These are phyloP conservation scores for Codiaeum variegatum DNA, from an alignment of 441 rosid species.

Conservation along the genomic window DNA sequence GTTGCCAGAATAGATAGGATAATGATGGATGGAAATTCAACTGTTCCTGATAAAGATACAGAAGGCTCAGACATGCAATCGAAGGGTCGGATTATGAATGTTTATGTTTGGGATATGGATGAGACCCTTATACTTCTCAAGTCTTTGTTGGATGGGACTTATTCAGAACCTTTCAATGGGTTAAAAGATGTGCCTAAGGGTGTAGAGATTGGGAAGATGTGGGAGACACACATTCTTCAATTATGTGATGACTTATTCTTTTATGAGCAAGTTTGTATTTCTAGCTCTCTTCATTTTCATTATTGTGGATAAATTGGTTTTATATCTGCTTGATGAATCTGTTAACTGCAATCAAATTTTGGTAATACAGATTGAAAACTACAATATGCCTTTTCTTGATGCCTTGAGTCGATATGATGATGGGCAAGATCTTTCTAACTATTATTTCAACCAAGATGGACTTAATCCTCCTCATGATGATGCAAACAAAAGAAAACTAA, in stretches of 20 bases:
- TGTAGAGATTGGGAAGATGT: conserved; percentile 64
- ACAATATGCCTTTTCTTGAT: conserved; percentile 72
- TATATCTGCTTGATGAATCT: conserved; percentile 3
- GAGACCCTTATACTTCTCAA: conserved; percentile 90
- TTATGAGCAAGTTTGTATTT: conserved; percentile 60
- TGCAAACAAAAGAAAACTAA: conserved; percentile 60
- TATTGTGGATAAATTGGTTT: conserved; percentile 12
- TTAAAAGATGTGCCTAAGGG: conserved; percentile 67
- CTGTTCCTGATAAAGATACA: conserved; percentile 21
- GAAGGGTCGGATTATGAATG: conserved; percentile 37
- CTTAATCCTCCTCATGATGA: conserved; percentile 54
- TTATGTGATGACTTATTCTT: conserved; percentile 68
- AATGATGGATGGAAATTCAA: conserved; percentile 33
- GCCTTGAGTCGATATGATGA: conserved; percentile 64
- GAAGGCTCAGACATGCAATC: conserved; percentile 21
- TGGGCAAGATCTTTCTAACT: conserved; percentile 61
- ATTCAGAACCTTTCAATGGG: conserved; percentile 53
- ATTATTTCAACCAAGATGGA: conserved; percentile 62
- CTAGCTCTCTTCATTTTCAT: not conserved
- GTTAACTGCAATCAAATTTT: not conserved
- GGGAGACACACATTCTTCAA: conserved; percentile 78
- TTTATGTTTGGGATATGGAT: conserved; percentile 89
- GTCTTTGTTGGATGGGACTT: conserved; percentile 68
- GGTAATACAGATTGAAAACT: conserved; percentile 64
- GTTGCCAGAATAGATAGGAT: conserved; percentile 3